These are phyloP conservation scores for Dactylorhiza incarnata DNA, from an alignment of 106 monocot genomes.

Conservation along the genomic window DNA sequence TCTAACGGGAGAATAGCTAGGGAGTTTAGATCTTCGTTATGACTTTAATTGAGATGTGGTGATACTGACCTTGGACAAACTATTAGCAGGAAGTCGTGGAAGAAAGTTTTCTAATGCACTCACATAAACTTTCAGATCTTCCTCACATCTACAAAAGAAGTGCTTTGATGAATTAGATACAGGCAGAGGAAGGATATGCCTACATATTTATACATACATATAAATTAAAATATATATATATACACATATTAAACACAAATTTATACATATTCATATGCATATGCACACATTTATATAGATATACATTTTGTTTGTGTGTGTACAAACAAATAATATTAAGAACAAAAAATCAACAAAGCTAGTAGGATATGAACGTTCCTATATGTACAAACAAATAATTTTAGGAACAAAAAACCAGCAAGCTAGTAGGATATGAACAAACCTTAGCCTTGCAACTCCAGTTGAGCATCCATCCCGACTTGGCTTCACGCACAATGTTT, in stretches of 20 bases:
- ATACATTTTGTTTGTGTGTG: background rate
- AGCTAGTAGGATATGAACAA: constrained; percentile 11
- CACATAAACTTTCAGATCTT: constrained; percentile 63
- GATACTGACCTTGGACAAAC: constrained; percentile 59
- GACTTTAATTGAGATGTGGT: background rate
- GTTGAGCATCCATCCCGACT: constrained; percentile 97
- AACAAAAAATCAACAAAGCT: background rate
- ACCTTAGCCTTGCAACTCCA: constrained; percentile 89
- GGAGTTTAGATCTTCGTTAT: background rate
- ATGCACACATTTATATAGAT: too few relatives aligned
- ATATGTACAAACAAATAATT: background rate
- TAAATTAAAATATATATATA: too few relatives aligned
- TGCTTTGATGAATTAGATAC: constrained; percentile 4
- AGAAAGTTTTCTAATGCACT: constrained; percentile 46
- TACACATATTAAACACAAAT: background rate
- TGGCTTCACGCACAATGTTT: constrained; percentile 88
- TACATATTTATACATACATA: too few relatives aligned
- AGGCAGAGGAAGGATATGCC: background rate
- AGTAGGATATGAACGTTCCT: background rate
- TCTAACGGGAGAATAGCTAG: background rate
- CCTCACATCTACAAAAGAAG: constrained; percentile 34
- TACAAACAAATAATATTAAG: background rate
- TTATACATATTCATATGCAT: too few relatives aligned
- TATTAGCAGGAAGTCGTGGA: constrained; percentile 61
- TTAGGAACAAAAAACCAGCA: background rate